Evolutionary conservation across 805 yeast genomes (phyloP), one percentile per base, ranked within the genome.

Genomic region (Ogataea haglerorum): DNA sequence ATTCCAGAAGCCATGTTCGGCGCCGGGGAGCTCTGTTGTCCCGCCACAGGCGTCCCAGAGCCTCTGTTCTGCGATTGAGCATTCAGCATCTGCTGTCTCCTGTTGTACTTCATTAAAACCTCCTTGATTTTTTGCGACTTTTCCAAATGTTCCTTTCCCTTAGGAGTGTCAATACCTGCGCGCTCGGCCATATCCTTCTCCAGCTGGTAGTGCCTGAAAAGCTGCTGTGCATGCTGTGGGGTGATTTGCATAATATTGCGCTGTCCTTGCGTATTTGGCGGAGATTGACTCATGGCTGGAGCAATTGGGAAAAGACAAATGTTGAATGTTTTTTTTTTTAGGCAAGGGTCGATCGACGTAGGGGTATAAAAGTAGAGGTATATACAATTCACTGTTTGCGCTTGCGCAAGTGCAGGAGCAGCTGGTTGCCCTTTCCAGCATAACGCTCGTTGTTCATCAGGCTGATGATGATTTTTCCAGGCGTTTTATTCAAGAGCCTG

Each of bases 51-150:
- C 17, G 30, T 38, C 47, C 27, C 58, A 33, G 46, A 57, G 38
- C 51, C 38, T 38, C 51, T 58, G 12, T 55, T 57, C 32, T 60
- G 65, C 19, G 60, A 58, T 41, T 58, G 61, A 9, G 59, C 60
- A 37, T 57, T 59, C 10, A 52, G 37, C 36, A 52, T 36, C 30
- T 56, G 57, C 29, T 54, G 60, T 39, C 54, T 57, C 40, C 49
- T 51, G 30, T 61, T 51, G 39, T 58, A 63, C 40, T 73, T 75
- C 36, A 80, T 65, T 53, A 83, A 67, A 24, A 82, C 68, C 32
- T 75, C 75, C 56, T 78, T 81, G 47, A 83, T 78, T 40, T 73
- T 73, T 31, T 82, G 79, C 3, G 87, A 88, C 46, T 75, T 77
- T 45, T 69, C 69, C 50, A 76, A 62, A 51, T 82, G 82, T 46